Base-by-base conservation (phyloP, 2,329 filamentous ascomycete genomes). In the Westerdykella sp. region DNA sequence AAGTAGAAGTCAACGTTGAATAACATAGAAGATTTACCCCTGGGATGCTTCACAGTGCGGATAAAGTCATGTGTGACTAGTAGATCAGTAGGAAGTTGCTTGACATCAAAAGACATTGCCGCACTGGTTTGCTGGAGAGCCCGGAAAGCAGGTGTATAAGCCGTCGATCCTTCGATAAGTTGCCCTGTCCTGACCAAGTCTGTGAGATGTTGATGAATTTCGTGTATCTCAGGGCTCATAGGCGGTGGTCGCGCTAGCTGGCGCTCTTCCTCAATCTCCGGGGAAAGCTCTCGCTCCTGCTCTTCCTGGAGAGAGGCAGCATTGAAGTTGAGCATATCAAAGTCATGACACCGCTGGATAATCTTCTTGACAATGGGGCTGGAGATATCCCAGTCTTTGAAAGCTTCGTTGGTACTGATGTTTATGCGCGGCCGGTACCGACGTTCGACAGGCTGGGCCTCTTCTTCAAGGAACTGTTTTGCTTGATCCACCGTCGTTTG, bases 261-360 rank as follows among this genome's bases (percentile, higher is more conserved):
- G 1, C 72, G 66, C 52, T 87, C 79, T 22, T 75, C 64, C 49
- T 87, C 79, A 1, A 78, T 72, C 47, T 88, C 83, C 0, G 79
- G 80, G 0, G 78, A 71, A 0, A 87, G 66, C 48, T 87, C 83
- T 0, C 83, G 72, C 54, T 87, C 83, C 49, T 87, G 81, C 44
- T 87, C 84, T 53, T 86, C 81, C 2, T 77, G 66, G 0, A 85
- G 61, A 0, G 65, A 62, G 0, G 68, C 65, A 0, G 66, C 53
- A 1, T 59, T 50, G 22, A 70, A 53, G 2, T 55, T 42, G 32
- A 57, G 45, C 5, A 61, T 58, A 3, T 54, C 44, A 34, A 65
- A 63, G 1, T 55, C 48, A 6, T 41, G 46, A 43, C 51, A 65
- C 23, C 45, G 49, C 5, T 42, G 34, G 4, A 56, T 15, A 7